phyloP scores from a whole-genome alignment of 768 basidiomycete genomes.

The Rhodotorula kratochvilovae region DNA sequence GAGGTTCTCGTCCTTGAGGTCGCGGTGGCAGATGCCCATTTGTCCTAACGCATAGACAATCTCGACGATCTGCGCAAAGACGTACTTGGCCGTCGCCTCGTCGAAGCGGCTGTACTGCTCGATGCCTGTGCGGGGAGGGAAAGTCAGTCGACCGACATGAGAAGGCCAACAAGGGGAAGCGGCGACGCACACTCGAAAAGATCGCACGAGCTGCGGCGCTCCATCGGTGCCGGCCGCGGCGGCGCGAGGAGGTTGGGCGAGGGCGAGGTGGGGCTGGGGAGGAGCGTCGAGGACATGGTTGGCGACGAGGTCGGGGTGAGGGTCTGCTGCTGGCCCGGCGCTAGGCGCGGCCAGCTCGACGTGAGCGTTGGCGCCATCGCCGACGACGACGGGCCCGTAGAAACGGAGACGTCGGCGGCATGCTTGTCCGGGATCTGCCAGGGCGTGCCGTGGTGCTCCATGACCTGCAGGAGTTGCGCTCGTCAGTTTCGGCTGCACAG shows the following conservation, averaged over 20 bases:
- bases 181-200: slow-evolving; percentile 68
- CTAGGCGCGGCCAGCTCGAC: slow-evolving; percentile 3
- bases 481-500: background rate
- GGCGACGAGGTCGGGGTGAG: slow-evolving; percentile 30
- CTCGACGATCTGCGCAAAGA: slow-evolving; percentile 83
- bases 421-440: slow-evolving; percentile 54
- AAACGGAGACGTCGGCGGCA: slow-evolving; percentile 2
- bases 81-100: slow-evolving; percentile 71
- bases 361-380: slow-evolving; percentile 9
- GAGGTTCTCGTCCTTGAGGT: slow-evolving; percentile 53
- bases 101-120: slow-evolving; percentile 78
- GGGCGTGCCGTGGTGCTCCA: slow-evolving; percentile 82
- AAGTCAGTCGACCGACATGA: no score
- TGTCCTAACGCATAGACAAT: slow-evolving; percentile 67
- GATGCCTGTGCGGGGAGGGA: slow-evolving; percentile 49
- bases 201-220: slow-evolving; percentile 76
- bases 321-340: background rate
- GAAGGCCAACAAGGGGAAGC: background rate
- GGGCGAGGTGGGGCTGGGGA: slow-evolving; percentile 12
- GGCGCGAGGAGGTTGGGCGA: slow-evolving; percentile 25
- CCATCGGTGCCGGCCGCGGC: slow-evolving; percentile 49
- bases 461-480: slow-evolving; percentile 24
- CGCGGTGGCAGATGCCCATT: slow-evolving; percentile 49
- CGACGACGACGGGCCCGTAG: slow-evolving; percentile 9
- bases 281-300: slow-evolving; percentile 17